Conservation (phyloP, 768 basidiomycete genomes). For the Hortiboletus campestris region DNA sequence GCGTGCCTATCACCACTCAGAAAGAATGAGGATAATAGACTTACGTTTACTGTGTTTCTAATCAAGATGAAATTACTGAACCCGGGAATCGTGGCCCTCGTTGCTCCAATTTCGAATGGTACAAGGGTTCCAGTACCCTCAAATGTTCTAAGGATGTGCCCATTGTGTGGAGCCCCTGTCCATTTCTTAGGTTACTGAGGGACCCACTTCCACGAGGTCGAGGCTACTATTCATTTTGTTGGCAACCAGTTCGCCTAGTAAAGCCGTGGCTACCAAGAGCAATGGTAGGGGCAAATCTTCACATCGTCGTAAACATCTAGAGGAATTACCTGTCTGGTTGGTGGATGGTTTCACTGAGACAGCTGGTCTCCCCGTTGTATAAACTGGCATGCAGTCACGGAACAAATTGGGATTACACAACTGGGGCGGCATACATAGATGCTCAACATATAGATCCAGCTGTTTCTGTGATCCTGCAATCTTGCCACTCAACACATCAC, state of each 20-base stretch:
- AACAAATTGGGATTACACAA: neutral
- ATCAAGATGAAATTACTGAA: constrained; percentile 8
- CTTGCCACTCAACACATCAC: too few relatives aligned
- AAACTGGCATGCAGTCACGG: neutral
- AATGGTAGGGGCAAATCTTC: neutral
- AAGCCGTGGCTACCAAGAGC: neutral
- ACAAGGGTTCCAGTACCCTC: neutral
- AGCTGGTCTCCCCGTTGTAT: neutral
- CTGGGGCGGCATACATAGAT: too few relatives aligned
- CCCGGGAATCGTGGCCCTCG: neutral
- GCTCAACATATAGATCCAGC: too few relatives aligned
- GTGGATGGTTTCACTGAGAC: neutral
- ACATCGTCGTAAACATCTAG: neutral
- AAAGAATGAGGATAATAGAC: constrained; percentile 25
- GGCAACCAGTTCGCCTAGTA: neutral
- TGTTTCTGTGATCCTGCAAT: too few relatives aligned
- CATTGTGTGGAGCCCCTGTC: neutral
- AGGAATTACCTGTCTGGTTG: neutral
- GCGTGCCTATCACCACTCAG: constrained; percentile 7
- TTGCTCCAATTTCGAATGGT: neutral
- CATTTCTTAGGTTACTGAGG: neutral
- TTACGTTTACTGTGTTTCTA: constrained; percentile 9
- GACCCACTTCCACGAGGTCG: too few relatives aligned
- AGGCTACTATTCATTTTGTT: neutral
- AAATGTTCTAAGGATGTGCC: neutral